Evolutionary conservation across 768 basidiomycete genomes (phyloP), one percentile per base, ranked within the genome.

Genomic region (Dioszegia hungarica): DNA sequence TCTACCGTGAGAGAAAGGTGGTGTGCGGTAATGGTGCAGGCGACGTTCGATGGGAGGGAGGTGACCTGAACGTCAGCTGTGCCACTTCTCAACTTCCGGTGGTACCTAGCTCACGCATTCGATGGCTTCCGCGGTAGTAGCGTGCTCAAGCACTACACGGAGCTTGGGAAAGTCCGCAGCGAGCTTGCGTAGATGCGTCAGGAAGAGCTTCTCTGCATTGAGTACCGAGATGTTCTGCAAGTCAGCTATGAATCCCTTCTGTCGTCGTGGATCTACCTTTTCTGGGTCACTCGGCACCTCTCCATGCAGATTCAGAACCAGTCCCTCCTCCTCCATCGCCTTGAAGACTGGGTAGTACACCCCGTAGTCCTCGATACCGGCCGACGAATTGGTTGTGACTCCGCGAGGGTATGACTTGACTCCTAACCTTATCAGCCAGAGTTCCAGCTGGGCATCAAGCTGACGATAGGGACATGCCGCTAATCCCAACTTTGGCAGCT

Each of bases 381-480:
- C 86, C 56, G 92, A 90, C 12, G 90, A 93, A 75, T 97, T 94
- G 33, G 95, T 99, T 22, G 95, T 99, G 3, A 99, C 94, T 10
- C 95, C 95, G 59, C 89, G 82, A 45, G 95, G 95, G 75, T 99
- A 99, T 15, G 89, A 92, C 77, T 99, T 98, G 65, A 99, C 90
- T 37, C 94, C 83, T 81, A 47, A 19, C 31, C 20, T 22, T 34
- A 40, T 40, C 34, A 58, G 34, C 19, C 24, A 28, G 27, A 38
- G 10, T 64, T 61, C 22, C 48, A 80, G 79, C 89, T 43, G 82
- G 82, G 60, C n/a, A n/a, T n/a, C n/a, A n/a, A n/a, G n/a, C n/a
- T n/a, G n/a, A n/a, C n/a, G n/a, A n/a, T n/a, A n/a, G n/a, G n/a
- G n/a, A n/a, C n/a, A n/a, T n/a, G n/a, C n/a, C n/a, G n/a, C n/a